Evolutionary conservation across 208 protist genomes (phyloP), one percentile per base, ranked within the genome.

Genomic region (Trypanosoma avium): DNA sequence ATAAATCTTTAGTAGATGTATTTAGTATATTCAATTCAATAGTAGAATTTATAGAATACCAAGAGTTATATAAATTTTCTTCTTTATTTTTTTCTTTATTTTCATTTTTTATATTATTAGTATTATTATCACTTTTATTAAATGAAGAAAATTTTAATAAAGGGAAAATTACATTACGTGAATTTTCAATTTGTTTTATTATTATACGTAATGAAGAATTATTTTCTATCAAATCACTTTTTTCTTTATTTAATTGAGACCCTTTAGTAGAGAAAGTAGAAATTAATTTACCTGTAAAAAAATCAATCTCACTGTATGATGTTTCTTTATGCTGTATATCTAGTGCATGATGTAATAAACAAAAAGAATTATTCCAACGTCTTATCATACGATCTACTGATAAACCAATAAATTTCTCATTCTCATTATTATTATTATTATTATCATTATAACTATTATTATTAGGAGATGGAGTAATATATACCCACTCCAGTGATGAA

Each of bases 261-360:
- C 24, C 43, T 43, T 58, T 27, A 10, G 40, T 21, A 27, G 32
- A 67, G 48, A 70, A 65, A 62, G 33, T 68, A 55, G 40, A 72
- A 56, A 64, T 72, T 43, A 62, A 47, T 43, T 53, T 48, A 9
- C 82, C 82, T 0, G 77, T 78, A 40, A 61, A 29, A 1, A 88
- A 66, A 43, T 84, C 61, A 15, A 84, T 15, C 62, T 88, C 82
- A 10, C 15, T 26, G 52, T 76, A 82, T 17, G 40, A 58, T 43
- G 73, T 74, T 12, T 73, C 69, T 32, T 54, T 67, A 26, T 68
- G 67, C 15, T 68, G 61, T 45, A 88, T 49, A 4, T 77, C 59
- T 42, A 77, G 27, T 3, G 74, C 42, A 8, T 61, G 65, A 22
- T 88, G 81, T 12, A 13, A 49, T 6, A 55, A 29, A 50, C 74